A percentile compares a stretch with the other conserved stretches of the same genome.
phyloP scores from a whole-genome alignment of 345 rosid genomes.

The Camelina laxa region DNA sequence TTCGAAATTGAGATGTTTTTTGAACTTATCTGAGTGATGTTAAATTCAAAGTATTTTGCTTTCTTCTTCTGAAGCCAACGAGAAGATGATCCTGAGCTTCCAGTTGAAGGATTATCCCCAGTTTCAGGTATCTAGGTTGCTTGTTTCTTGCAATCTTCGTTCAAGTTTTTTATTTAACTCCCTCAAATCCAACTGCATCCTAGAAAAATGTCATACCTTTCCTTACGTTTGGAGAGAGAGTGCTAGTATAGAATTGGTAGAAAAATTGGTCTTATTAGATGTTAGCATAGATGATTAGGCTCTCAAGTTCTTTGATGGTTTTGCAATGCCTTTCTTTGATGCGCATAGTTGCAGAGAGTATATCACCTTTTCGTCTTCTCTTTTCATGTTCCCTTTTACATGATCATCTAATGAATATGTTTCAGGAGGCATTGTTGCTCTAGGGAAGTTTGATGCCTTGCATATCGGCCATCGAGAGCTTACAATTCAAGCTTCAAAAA shows the following conservation, averaged over 20 bases:
- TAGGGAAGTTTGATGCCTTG: constrained; percentile 96
- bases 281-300: constrained; percentile 1
- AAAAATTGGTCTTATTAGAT: not conserved
- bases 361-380: not conserved
- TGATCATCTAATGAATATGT: not conserved
- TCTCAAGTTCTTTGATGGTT: constrained; percentile 14
- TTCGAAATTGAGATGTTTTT: not conserved
- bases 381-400: not conserved
- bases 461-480: constrained; percentile 95
- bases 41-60: not conserved
- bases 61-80: constrained; percentile 61
- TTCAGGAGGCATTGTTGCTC: constrained; percentile 91
- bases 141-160: constrained; percentile 10
- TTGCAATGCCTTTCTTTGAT: constrained; percentile 3
- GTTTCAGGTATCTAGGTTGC: constrained; percentile 64
- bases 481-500: constrained; percentile 86
- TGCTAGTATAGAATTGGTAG: not conserved
- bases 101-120: constrained; percentile 54
- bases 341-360: not conserved
- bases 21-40: not conserved
- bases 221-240: not conserved
- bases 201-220: not conserved
- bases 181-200: not conserved
- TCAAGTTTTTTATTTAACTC: not conserved
- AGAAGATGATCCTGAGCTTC: constrained; percentile 59